These are phyloP conservation scores for Candida freyschussii DNA, from an alignment of 1,139 yeast species.

Conservation along the genomic window DNA sequence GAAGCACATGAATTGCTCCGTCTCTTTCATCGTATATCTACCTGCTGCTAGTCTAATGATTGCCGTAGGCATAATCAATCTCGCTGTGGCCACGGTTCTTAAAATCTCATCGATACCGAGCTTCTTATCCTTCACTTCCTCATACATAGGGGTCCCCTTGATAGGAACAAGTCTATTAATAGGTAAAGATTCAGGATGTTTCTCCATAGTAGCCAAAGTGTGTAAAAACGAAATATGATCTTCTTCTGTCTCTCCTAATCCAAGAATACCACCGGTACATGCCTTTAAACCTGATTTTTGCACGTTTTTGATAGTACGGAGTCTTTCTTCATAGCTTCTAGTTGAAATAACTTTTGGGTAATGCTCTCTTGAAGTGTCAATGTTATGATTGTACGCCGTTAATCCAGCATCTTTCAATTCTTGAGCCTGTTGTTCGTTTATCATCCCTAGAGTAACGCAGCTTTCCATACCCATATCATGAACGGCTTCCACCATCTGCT, in stretches of 20 bases:
- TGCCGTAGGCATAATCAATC: conserved; percentile 66
- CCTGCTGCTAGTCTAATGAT: conserved; percentile 79
- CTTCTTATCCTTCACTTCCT: conserved; percentile 43
- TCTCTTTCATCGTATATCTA: conserved; percentile 73
- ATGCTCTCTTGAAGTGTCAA: conserved; percentile 75
- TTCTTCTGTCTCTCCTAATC: conserved; percentile 68
- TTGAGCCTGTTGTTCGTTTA: conserved; percentile 55
- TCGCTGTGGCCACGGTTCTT: conserved; percentile 71
- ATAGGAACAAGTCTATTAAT: conserved; percentile 75
- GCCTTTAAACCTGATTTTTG: conserved; percentile 63
- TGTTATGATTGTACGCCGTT: conserved; percentile 78
- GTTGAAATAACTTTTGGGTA: conserved; percentile 70
- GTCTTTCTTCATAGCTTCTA: conserved; percentile 64
- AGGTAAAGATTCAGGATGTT: conserved; percentile 80
- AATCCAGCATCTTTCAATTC: conserved; percentile 62
- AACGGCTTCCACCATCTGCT: conserved; percentile 61
- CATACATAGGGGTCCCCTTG: conserved; percentile 71
- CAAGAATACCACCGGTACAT: conserved; percentile 78
- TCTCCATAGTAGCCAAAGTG: conserved; percentile 61
- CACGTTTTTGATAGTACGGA: conserved; percentile 60
- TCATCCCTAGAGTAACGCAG: conserved; percentile 80
- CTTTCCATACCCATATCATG: conserved; percentile 69
- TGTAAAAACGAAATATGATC: conserved; percentile 68
- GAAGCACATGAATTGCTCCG: conserved; percentile 70
- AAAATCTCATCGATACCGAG: conserved; percentile 57